These are phyloP conservation scores for Pleodorina starrii DNA, from an alignment of 139 green algal species.

Conservation along the genomic window DNA sequence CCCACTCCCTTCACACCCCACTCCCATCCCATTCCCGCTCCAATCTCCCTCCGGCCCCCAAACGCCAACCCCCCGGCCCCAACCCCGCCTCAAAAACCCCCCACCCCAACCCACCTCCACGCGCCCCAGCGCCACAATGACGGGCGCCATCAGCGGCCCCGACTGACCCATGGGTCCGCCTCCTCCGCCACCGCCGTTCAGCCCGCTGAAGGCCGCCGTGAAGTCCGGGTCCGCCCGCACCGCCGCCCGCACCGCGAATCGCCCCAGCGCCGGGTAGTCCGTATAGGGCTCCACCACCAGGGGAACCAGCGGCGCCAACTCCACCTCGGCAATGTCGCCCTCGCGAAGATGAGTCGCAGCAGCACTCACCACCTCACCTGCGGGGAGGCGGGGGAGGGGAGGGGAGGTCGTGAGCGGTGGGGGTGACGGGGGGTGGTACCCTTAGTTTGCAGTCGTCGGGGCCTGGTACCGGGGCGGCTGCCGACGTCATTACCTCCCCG, in stretches of 20 bases:
- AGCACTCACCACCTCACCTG: conserved; percentile 83
- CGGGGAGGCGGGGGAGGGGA: conserved; percentile 59
- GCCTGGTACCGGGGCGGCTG: too few relatives aligned
- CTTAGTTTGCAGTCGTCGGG: too few relatives aligned
- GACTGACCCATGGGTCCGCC: too few relatives aligned
- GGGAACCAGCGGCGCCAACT: conserved; percentile 80
- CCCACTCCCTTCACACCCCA: too few relatives aligned
- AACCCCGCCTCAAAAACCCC: background rate
- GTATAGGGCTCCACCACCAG: conserved; percentile 85
- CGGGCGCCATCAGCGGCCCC: conserved; percentile 15
- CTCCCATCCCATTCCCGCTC: too few relatives aligned
- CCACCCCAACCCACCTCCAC: conserved; percentile 6
- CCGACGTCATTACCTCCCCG: too few relatives aligned
- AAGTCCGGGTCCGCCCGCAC: background rate
- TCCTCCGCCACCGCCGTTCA: background rate
- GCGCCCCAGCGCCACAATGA: conserved; percentile 12
- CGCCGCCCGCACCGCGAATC: conserved; percentile 75
- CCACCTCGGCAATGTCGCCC: conserved; percentile 78
- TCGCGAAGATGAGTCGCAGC: conserved; percentile 81
- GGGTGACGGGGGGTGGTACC: background rate
- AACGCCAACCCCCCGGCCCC: too few relatives aligned
- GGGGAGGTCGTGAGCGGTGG: too few relatives aligned
- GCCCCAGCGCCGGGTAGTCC: conserved; percentile 75
- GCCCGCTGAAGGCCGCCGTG: background rate
- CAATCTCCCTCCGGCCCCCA: too few relatives aligned